phyloP scores from a whole-genome alignment of 352 stramenopile species.

The Thalassiosira hispida region DNA sequence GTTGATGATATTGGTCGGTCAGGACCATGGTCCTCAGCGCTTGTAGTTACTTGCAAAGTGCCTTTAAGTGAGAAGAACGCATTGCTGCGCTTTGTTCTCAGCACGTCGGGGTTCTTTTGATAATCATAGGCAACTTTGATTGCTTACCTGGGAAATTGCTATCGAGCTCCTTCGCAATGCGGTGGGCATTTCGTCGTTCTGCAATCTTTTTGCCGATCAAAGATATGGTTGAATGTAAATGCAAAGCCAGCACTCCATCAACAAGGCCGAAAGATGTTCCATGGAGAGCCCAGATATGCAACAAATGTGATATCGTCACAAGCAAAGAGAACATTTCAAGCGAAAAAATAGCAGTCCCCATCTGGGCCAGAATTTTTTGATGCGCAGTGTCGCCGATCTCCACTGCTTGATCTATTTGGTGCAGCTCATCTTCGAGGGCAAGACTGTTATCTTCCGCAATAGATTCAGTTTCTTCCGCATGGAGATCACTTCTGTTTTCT shows the following conservation, averaged over 20 bases:
- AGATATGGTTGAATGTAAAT: slow-evolving; percentile 79
- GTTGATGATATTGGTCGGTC: too few species aligned
- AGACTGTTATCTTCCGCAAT: slow-evolving; percentile 1
- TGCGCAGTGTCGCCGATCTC: slow-evolving; percentile 58
- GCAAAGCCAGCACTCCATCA: slow-evolving; percentile 72
- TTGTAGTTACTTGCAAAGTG: too few species aligned
- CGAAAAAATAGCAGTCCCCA: slow-evolving; percentile 64
- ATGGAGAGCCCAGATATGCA: slow-evolving; percentile 77
- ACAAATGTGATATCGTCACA: slow-evolving; percentile 70
- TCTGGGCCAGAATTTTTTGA: slow-evolving; percentile 27
- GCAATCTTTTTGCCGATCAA: slow-evolving; percentile 56
- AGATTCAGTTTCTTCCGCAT: slow-evolving; percentile 3
- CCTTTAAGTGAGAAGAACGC: too few species aligned
- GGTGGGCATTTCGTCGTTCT: slow-evolving; percentile 64
- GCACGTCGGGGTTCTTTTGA: too few species aligned
- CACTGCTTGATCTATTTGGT: slow-evolving; percentile 52
- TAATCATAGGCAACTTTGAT: too few species aligned
- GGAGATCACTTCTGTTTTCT: not conserved
- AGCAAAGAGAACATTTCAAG: slow-evolving; percentile 63
- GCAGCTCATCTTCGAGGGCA: slow-evolving; percentile 39
- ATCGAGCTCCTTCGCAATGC: slow-evolving; percentile 66
- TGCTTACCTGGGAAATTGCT: slow-evolving; percentile 57
- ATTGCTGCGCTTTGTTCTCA: too few species aligned
- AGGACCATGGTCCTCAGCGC: too few species aligned
- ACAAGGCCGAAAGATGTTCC: slow-evolving; percentile 71